Evolutionary conservation across 2,329 filamentous ascomycete species (phyloP).

Genomic region (Aspergillus ruber): DNA sequence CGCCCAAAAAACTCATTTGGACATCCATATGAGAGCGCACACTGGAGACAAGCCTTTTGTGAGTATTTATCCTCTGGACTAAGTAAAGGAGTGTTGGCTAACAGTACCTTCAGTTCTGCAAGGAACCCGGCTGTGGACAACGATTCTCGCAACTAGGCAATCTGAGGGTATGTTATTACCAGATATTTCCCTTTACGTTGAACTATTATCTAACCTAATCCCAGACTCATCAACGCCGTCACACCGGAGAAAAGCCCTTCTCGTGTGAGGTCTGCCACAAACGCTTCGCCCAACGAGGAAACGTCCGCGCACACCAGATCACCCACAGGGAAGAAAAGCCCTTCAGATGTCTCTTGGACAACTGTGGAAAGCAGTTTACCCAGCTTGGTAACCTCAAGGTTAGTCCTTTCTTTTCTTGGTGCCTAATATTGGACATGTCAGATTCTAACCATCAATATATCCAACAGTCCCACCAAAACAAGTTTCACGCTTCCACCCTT

Average conservation of each 20-base stretch:
- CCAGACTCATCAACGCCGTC: constrained; percentile 77
- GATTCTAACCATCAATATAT: background rate
- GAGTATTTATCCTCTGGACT: constrained; percentile 33
- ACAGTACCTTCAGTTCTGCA: constrained; percentile 49
- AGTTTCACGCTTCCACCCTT: constrained; percentile 75
- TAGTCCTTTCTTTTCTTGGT: background rate
- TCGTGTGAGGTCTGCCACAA: constrained; percentile 74
- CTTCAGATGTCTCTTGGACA: constrained; percentile 73
- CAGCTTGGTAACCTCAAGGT: constrained; percentile 87
- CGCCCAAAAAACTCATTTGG: constrained; percentile 84
- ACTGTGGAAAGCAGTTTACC: constrained; percentile 81
- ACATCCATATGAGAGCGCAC: constrained; percentile 82
- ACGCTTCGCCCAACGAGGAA: constrained; percentile 76
- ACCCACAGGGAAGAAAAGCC: constrained; percentile 73
- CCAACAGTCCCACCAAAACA: constrained; percentile 77
- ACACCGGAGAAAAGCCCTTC: constrained; percentile 82
- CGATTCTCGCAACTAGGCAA: constrained; percentile 88
- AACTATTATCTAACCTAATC: background rate
- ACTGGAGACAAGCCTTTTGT: constrained; percentile 88
- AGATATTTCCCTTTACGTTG: background rate
- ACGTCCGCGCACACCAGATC: constrained; percentile 75
- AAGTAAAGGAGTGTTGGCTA: background rate
- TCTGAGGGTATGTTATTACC: constrained; percentile 57
- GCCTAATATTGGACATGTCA: constrained; percentile 1
- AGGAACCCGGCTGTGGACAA: constrained; percentile 65